Conservation (phyloP, 768 basidiomycete genomes). For the Rhodosporidiobolus sp. region DNA sequence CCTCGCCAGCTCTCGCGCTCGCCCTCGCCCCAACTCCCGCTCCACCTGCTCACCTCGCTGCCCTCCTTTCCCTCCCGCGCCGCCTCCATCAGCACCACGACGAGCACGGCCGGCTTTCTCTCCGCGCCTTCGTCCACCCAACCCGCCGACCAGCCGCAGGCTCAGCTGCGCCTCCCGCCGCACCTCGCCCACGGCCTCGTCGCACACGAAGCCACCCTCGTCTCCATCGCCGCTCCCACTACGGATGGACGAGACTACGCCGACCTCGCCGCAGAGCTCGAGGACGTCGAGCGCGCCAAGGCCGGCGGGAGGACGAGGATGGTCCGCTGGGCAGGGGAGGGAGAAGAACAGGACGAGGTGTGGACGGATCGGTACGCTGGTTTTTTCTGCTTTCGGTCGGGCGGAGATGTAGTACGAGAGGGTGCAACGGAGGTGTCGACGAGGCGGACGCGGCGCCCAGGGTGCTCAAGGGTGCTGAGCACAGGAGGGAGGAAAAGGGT, state of each 20-base stretch:
- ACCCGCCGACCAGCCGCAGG: background rate
- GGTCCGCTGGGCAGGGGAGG: constrained; percentile 41
- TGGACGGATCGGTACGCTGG: constrained; percentile 77
- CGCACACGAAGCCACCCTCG: constrained; percentile 73
- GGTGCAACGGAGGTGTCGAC: background rate
- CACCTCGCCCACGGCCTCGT: constrained; percentile 51
- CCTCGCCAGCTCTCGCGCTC: background rate
- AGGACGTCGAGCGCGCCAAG: background rate
- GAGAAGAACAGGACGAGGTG: constrained; percentile 48
- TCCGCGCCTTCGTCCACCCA: background rate
- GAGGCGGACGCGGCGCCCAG: no score
- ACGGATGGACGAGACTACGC: constrained; percentile 42
- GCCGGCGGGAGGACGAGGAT: constrained; percentile 14
- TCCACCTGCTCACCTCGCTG: constrained; percentile 3
- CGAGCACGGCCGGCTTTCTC: no score
- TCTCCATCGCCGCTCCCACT: constrained; percentile 48
- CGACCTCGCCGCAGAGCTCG: constrained; percentile 19
- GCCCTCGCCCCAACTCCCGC: constrained; percentile 3
- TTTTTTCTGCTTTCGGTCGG: background rate
- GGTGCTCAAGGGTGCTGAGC: no score
- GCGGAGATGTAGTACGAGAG: no score
- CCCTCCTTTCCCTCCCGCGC: background rate
- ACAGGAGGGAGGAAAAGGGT: no score
- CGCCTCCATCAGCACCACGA: no score
- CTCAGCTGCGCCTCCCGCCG: background rate